Base-by-base conservation (phyloP, 2,329 filamentous ascomycete species). In the Beauveria sp. region DNA sequence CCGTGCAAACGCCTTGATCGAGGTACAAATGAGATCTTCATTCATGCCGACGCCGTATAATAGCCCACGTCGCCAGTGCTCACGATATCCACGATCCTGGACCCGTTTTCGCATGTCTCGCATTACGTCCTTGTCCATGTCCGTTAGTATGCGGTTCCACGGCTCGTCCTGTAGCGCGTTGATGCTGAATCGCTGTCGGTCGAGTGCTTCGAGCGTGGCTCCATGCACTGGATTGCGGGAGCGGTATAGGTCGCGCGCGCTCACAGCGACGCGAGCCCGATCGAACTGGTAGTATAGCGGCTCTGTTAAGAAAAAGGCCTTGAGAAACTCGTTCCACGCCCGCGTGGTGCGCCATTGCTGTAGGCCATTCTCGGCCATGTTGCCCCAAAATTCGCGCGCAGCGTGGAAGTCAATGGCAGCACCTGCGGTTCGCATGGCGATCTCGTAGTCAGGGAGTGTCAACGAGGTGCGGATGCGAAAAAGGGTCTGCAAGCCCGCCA, bases 201-300 rank as follows among this genome's bases (percentile, higher is more conserved):
- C 74, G 55, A 75, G 60, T 12, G 64, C 61, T 64, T 68, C 67
- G 1, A 74, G 12, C 2, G 58, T 64, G 5, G 60, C 56, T 34
- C 66, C 57, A 4, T 63, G 56, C 8, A 67, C 24, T 12, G 61
- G 58, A 6, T 51, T 42, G 14, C 49, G 63, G n/a, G 66, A 64
- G 58, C 64, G 67, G 63, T 75, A 72, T 16, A 76, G 63, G 54
- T 79, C 71, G 26, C 79, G 74, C 3, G 79, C 73, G 3, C 69
- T 69, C 42, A 79, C 67, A 22, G 75, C 73, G 28, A 79, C 71
- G 3, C 74, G 70, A 0, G 70, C 64, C 52, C 77, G 74, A 62
- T 82, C 76, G 43, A 76, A 77, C 54, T 80, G 76, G 34, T 76
- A 75, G 67, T 82, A 83, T 0, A 77, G 57, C 0, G 77, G 73